Conservation (phyloP, 208 protist species). For the Acanthamoeba triangularis region DNA sequence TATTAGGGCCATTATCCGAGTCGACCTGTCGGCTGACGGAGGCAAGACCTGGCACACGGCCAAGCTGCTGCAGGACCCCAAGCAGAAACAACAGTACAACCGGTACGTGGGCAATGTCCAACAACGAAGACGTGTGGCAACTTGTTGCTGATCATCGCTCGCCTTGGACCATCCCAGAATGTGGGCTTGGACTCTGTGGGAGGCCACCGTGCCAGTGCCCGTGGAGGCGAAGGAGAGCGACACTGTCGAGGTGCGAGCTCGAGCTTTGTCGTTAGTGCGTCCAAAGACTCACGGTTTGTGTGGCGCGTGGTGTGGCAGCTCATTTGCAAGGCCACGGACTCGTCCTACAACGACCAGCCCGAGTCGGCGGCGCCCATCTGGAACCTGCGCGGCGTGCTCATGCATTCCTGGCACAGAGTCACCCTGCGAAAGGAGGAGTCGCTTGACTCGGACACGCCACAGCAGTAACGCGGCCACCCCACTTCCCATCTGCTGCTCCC, state of each 20-base stretch:
- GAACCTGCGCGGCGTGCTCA: conserved; percentile 89
- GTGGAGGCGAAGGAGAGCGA: not conserved
- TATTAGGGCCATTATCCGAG: conserved; percentile 82
- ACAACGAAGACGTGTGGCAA: not conserved
- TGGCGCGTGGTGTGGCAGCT: conserved; percentile 19
- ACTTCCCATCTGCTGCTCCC: too few relatives aligned
- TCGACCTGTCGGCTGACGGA: conserved; percentile 93
- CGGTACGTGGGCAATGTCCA: not conserved
- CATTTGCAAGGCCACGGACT: conserved; percentile 84
- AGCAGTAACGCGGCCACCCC: not conserved
- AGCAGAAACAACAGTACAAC: conserved; percentile 67
- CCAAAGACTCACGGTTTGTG: not conserved
- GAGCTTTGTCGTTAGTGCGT: not conserved
- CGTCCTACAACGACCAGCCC: conserved; percentile 89
- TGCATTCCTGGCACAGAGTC: conserved; percentile 89
- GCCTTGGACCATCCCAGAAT: not conserved
- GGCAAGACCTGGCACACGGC: conserved; percentile 91
- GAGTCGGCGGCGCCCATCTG: conserved; percentile 85
- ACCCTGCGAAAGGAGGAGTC: conserved; percentile 71
- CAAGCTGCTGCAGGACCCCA: conserved; percentile 77
- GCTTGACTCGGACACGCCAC: not conserved
- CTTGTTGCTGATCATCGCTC: not conserved
- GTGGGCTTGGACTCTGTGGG: conserved; percentile 85
- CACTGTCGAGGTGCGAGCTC: conserved; percentile 26
- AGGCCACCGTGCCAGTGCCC: conserved; percentile 78